Evolutionary conservation across 805 yeast genomes (phyloP), one percentile per base, ranked within the genome.

Genomic region (Candida pseudofarinosa): DNA sequence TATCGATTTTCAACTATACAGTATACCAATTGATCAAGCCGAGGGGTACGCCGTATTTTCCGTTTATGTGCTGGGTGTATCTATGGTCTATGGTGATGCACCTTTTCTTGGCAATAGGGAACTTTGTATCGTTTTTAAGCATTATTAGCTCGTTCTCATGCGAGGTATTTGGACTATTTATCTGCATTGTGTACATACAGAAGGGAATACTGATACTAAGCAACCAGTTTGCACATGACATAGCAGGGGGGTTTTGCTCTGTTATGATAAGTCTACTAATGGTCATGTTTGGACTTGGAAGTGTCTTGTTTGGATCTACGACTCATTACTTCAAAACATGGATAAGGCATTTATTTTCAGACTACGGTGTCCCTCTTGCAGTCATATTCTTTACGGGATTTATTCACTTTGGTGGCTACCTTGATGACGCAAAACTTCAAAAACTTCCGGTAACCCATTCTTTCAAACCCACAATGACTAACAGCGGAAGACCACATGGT

Each of bases 51-150:
- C 73, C 76, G 6, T 89, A 77, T 59, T 89, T 91, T 64, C 88
- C 90, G 14, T 91, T 91, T 60, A 90, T 93, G 96, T 83, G 91
- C 58, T 93, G 98, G 98, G 71, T 91, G 26, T 87, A 89, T 54
- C 70, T 93, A 4, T 91, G 99, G 99, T 76, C 88, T 3, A 83
- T 85, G 87, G 73, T 81, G 10, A 74, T 87, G 66, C 98, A 93
- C 64, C 67, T 87, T 19, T 45, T 81, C 1, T 69, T 91, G 32
- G 90, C 97, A 0, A 47, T 84, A 2, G 64, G 76, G 40, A 91
- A 91, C 60, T 67, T 78, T 48, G 85, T 87, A 23, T 71, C 79
- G 41, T 79, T 77, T 38, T 69, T 88, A 65, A 77, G 79, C 48
- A 81, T 77, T 52, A 86, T 90, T 19, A 84, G 96, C 2, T 69